A percentile compares a stretch with the other conserved stretches of the same genome.
Conservation (phyloP, 179 eudicot genomes). For the Nepenthes alata region DNA sequence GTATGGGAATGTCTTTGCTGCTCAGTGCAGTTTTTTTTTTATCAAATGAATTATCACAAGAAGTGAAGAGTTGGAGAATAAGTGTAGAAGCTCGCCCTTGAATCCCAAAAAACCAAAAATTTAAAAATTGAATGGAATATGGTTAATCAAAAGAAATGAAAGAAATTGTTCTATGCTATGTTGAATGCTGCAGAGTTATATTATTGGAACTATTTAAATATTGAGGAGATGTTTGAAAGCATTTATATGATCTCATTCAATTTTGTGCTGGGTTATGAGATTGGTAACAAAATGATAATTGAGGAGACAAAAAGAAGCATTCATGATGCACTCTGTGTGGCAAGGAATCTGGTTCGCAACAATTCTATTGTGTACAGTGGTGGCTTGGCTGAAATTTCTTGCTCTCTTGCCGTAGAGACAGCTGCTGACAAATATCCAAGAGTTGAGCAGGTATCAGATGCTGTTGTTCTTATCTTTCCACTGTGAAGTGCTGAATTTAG, state of each 20-base stretch:
- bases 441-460: slow-evolving; percentile 71
- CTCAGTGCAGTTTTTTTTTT: too few species aligned
- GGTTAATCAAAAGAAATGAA: too few species aligned
- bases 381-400: slow-evolving; percentile 88
- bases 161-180: too few species aligned
- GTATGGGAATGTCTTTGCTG: too few species aligned
- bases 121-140: too few species aligned
- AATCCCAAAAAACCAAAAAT: too few species aligned
- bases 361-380: slow-evolving; percentile 97
- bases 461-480: neutral
- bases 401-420: slow-evolving; percentile 93
- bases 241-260: neutral
- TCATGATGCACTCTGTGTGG: slow-evolving; percentile 94
- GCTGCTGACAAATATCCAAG: slow-evolving; percentile 94
- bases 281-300: slow-evolving; percentile 95
- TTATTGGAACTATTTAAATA: too few species aligned
- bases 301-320: slow-evolving; percentile 94
- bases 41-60: too few species aligned
- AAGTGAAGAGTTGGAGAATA: too few species aligned
- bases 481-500: neutral
- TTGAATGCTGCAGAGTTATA: too few species aligned
- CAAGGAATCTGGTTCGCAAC: slow-evolving; percentile 87
- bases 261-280: neutral
- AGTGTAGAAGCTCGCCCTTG: too few species aligned
- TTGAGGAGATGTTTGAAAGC: too few species aligned